phyloP scores from a whole-genome alignment of 495 filamentous ascomycete species.

The Aspergillus asperescens region DNA sequence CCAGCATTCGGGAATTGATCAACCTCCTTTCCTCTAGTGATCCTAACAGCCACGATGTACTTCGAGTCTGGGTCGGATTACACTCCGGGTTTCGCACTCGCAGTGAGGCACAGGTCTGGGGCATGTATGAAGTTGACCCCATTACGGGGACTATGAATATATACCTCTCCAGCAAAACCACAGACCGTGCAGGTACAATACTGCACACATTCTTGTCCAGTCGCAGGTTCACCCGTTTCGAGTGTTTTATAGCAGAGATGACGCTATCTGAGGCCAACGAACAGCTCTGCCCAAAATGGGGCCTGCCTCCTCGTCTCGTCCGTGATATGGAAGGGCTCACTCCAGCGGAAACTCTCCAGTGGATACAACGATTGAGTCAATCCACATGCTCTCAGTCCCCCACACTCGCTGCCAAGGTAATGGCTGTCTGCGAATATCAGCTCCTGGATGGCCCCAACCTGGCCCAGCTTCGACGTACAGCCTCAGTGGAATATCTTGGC shows the following conservation, averaged over 20 bases:
- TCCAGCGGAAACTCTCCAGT: conserved; percentile 34
- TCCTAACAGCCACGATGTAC: conserved; percentile 5
- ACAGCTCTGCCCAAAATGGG: conserved; percentile 14
- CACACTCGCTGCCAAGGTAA: conserved; percentile 3
- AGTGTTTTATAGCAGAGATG: conserved; percentile 42
- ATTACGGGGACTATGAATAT: conserved; percentile 8
- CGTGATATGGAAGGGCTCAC: conserved; percentile 40
- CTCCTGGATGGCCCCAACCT: conserved; percentile 12
- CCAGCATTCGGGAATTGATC: neutral
- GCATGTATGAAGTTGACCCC: conserved; percentile 9
- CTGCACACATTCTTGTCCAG: conserved; percentile 42
- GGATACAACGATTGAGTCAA: conserved; percentile 23
- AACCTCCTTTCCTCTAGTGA: conserved; percentile 6
- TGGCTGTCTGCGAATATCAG: conserved; percentile 14
- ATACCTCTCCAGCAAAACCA: conserved; percentile 13
- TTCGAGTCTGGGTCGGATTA: conserved; percentile 12
- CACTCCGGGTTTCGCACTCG: conserved; percentile 18
- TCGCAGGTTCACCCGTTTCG: conserved; percentile 28
- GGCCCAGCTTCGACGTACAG: conserved; percentile 6
- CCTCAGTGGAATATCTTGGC: conserved; percentile 13
- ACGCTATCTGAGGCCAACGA: conserved; percentile 23
- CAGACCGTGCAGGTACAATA: conserved; percentile 9
- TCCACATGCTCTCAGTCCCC: too few species aligned
- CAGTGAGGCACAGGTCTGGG: conserved; percentile 15
- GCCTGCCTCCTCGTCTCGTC: conserved; percentile 29